Evolutionary conservation across 495 filamentous ascomycete species (phyloP).

Genomic region (Penicillium maclennaniae): DNA sequence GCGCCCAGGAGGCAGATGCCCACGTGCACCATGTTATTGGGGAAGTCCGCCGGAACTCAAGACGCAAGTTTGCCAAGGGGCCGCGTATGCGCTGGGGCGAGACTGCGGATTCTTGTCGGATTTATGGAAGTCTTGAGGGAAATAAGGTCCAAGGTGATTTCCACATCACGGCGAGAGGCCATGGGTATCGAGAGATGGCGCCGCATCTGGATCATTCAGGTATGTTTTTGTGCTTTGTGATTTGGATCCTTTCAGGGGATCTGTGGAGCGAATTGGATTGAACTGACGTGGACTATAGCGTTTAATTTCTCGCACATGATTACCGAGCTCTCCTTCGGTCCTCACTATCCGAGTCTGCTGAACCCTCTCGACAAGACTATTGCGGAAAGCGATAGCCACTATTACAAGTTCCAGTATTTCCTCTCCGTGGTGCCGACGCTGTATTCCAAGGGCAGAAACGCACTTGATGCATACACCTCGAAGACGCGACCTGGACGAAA

Average conservation of each 20-base stretch:
- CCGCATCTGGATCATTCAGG: conserved; percentile 80
- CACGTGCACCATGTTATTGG: conserved; percentile 52
- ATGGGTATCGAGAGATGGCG: conserved; percentile 80
- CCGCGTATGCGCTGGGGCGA: conserved; percentile 59
- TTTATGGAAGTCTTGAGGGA: conserved; percentile 84
- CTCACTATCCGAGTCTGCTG: conserved; percentile 85
- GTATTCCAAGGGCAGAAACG: conserved; percentile 64
- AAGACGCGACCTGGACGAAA: not conserved
- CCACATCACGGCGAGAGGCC: conserved; percentile 92
- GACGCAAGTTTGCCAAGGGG: conserved; percentile 62
- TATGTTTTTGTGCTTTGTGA: conserved; percentile 42
- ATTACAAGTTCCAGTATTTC: conserved; percentile 98
- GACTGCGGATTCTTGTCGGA: conserved; percentile 64
- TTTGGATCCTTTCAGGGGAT: not conserved
- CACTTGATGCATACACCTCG: conserved; percentile 35
- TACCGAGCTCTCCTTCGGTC: conserved; percentile 93
- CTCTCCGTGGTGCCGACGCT: conserved; percentile 94
- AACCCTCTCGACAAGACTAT: conserved; percentile 94
- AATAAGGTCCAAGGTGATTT: conserved; percentile 99
- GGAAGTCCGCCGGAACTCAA: conserved; percentile 35
- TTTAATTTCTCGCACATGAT: conserved; percentile 99
- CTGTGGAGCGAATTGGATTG: not conserved
- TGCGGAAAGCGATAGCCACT: conserved; percentile 68
- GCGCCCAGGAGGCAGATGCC: conserved; percentile 48
- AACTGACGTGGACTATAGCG: conserved; percentile 38